phyloP scores from a whole-genome alignment of 495 filamentous ascomycete species.

The Lichenothelia convexa region DNA sequence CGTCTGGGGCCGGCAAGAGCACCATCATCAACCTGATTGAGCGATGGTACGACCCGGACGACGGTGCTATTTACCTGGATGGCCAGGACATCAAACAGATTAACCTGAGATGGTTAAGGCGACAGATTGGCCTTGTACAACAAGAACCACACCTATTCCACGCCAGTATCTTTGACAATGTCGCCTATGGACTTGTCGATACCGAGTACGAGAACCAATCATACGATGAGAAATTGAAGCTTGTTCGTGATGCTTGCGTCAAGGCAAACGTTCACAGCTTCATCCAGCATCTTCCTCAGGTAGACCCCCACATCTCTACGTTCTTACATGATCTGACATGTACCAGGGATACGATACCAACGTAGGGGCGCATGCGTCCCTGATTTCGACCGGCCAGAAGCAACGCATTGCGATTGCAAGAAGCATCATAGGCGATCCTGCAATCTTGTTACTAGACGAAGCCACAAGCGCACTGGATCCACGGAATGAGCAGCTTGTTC shows the following conservation, averaged over 20 bases:
- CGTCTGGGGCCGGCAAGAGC: constrained; percentile 17
- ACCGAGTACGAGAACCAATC: constrained; percentile 5
- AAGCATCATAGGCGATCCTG: constrained; percentile 13
- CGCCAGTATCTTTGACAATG: constrained; percentile 12
- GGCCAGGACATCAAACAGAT: constrained; percentile 6
- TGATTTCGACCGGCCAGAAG: constrained; percentile 14
- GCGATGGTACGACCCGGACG: constrained; percentile 13
- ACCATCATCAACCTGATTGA: constrained; percentile 18
- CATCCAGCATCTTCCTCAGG: constrained; percentile 11
- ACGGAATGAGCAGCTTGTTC: constrained; percentile 13
- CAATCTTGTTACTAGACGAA: constrained; percentile 16
- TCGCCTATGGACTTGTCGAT: constrained; percentile 12
- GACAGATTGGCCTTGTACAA: constrained; percentile 11
- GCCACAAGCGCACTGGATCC: constrained; percentile 17
- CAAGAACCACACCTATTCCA: constrained; percentile 14
- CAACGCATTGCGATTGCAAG: constrained; percentile 18
- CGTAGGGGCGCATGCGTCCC: constrained; percentile 12
- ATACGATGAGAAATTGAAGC: constrained; percentile 6
- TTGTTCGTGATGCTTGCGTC: constrained; percentile 12
- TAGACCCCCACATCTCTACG: no score
- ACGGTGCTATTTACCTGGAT: constrained; percentile 10
- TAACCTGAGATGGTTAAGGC: constrained; percentile 12
- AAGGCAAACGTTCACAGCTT: constrained; percentile 12
- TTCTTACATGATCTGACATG: no score
- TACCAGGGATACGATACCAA: constrained; percentile 14